Evolutionary conservation across 2,329 filamentous ascomycete genomes (phyloP).

Genomic region (Ophiostoma populinum): DNA sequence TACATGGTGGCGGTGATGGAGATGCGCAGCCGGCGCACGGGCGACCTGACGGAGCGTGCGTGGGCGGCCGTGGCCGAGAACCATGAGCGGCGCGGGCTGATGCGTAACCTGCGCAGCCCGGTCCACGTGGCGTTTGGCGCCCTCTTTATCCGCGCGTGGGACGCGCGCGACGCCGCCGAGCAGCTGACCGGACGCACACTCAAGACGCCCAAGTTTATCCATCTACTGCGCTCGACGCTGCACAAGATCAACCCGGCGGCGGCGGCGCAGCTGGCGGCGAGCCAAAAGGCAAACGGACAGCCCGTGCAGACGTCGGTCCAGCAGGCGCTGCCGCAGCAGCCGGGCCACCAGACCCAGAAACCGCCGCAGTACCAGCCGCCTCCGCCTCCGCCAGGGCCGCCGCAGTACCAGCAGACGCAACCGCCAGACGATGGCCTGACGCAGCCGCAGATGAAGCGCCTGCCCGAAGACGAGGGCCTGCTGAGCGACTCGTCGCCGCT

Average conservation of each 20-base stretch:
- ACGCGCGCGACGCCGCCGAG: slow-evolving; percentile 33
- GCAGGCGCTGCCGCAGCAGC: slow-evolving; percentile 1
- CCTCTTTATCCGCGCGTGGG: slow-evolving; percentile 46
- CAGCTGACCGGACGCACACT: slow-evolving; percentile 25
- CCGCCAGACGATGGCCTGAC: slow-evolving; percentile 2
- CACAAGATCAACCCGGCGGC: slow-evolving; percentile 9
- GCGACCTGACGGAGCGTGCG: slow-evolving; percentile 39
- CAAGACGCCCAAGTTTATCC: slow-evolving; percentile 29
- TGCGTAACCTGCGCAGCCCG: slow-evolving; percentile 32
- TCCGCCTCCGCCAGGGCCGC: no score
- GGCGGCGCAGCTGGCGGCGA: not conserved
- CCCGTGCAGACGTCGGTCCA: not conserved
- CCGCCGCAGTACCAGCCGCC: slow-evolving; percentile 2
- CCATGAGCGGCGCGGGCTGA: slow-evolving; percentile 32
- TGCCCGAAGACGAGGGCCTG: no score
- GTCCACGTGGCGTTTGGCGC: slow-evolving; percentile 40
- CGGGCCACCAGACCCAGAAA: slow-evolving; percentile 4
- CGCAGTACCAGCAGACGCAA: not conserved
- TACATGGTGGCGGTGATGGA: slow-evolving; percentile 44
- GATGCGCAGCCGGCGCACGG: slow-evolving; percentile 31
- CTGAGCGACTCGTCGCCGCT: no score
- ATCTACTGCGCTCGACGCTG: slow-evolving; percentile 26
- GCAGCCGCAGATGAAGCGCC: no score
- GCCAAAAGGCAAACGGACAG: slow-evolving; percentile 1
- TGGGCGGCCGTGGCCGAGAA: slow-evolving; percentile 40